Base-by-base conservation (phyloP, 768 basidiomycete genomes). In the Dacryopinax spathularia region DNA sequence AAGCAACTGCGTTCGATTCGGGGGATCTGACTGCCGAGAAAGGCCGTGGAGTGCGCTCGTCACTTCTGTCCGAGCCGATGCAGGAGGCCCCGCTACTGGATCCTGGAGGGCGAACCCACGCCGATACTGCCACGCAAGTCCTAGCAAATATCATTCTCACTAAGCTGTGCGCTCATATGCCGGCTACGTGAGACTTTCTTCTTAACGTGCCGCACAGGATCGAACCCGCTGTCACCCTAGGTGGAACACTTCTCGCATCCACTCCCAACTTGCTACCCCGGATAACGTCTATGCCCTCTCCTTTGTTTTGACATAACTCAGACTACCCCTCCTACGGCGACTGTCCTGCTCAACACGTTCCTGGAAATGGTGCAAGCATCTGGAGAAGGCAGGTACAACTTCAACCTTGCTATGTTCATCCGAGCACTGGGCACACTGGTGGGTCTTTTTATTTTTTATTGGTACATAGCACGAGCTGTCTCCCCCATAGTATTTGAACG, bases 301-400 rank as follows among this genome's bases (percentile, higher is more conserved):
- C 78, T 79, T 67, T 82, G 91, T 6, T 92, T 90, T 73, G 86
- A 84, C 34, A 82, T 92, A 59, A 82, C 86, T 20, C 86, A 88
- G 31, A 69, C 79, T 27, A 84, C 78, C 67, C 88, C 88, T 15
- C 88, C 88, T 13, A 81, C 79, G 60, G 87, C 89, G 75, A 74
- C 73, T 16, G 84, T 88, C 72, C 79, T 89, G 9, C 74, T 85
- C 18, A 89, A 92, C 67, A 81, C 87, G 13, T 80, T 91, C 61
- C 80, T 85, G 15, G 81, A 80, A 2, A 70, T 92, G 63, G 82
- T 84, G 22, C 81, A 85, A 33, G 73, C 85, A 60, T 87, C 88
- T 13, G 80, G 82, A 16, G 90, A 92, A 70, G 89, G 89, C 18
- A 22, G 22, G 10, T 20, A 27, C 25, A 56, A 56, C 20, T 13